These are phyloP conservation scores for Trichoderma cornu-damae DNA, from an alignment of 2,329 filamentous ascomycete species.

Conservation along the genomic window DNA sequence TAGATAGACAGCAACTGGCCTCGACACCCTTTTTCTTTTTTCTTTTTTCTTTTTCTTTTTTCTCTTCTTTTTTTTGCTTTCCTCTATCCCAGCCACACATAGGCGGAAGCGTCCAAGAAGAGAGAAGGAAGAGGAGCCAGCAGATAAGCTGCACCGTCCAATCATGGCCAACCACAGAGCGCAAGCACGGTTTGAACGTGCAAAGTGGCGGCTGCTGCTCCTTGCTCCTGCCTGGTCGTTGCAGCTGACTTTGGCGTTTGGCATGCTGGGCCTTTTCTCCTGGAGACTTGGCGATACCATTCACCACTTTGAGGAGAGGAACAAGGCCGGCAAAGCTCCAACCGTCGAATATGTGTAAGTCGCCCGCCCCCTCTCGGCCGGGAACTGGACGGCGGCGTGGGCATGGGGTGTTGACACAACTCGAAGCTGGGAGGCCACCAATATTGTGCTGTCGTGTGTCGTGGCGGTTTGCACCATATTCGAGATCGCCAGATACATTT, in stretches of 20 bases:
- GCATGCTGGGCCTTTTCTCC: slow-evolving; percentile 48
- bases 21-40: background rate
- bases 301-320: slow-evolving; percentile 38
- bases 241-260: slow-evolving; percentile 43
- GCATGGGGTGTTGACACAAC: background rate
- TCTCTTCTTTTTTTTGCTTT: background rate
- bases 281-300: slow-evolving; percentile 48
- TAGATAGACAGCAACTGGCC: slow-evolving; percentile 1
- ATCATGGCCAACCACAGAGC: slow-evolving; percentile 42
- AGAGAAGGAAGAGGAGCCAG: no score
- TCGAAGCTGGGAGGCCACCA: slow-evolving; percentile 49
- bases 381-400: background rate
- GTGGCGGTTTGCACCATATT: slow-evolving; percentile 43
- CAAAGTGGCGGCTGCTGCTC: slow-evolving; percentile 46
- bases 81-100: background rate
- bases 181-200: slow-evolving; percentile 48
- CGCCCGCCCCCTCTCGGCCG: background rate
- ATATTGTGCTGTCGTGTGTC: slow-evolving; percentile 45
- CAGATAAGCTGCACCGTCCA: background rate
- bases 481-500: slow-evolving; percentile 43
- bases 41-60: background rate
- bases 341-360: slow-evolving; percentile 49
- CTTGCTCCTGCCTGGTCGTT: slow-evolving; percentile 48
- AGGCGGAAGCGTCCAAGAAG: background rate
- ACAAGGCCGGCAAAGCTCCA: slow-evolving; percentile 37